Base-by-base conservation (phyloP, 352 stramenopile genomes). In the Elongisporangium senticosum region DNA sequence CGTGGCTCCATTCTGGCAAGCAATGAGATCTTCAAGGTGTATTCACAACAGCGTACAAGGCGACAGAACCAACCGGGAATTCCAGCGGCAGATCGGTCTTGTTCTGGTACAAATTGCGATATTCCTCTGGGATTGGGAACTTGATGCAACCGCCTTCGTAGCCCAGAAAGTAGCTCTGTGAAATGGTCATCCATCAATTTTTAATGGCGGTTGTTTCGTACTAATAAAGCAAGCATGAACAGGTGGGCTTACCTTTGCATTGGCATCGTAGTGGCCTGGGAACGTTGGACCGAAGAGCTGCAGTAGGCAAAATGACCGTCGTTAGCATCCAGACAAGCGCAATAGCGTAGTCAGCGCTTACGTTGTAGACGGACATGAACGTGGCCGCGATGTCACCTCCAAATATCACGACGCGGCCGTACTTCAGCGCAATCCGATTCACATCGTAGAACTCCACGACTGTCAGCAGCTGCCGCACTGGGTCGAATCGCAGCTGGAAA, bases 311-410 rank as follows among this genome's bases (percentile, higher is more conserved):
- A 48, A 40, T 14, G 5, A 62, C 5, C 14, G 26, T 43, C 33
- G 50, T 4, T 8, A 61, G 17, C 13, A 51, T 24, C 28, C 28
- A 8, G 10, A 8, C 1, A 13, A 43, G 33, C 8, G 3, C 19
- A 13, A 26, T 0, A 22, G 40, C 4, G 40, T 2, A 28, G 11
- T 21, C 21, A 49, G 17, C 47, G 58, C 68, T 33, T 69, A 95
- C 86, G 51, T 95, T 91, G 71, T 95, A 95, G 14, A 95, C 73
- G 20, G 86, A 93, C 77, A 93, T 91, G 68, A 93, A 95, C 24
- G 86, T 93, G 28, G 86, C 78, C 10, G 79, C 71, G 56, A 89
- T 74, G 24, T 87, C 78, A 4, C 84, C 85, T 3, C 86, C 83
- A 59, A 93, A 95, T 60, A 95, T 88, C 55, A 90, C 75, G 13